Percentiles rank a stretch among this genome's conserved stretches.
Conservation (phyloP, 768 basidiomycete species). For the Lanmaoa rubissima region DNA sequence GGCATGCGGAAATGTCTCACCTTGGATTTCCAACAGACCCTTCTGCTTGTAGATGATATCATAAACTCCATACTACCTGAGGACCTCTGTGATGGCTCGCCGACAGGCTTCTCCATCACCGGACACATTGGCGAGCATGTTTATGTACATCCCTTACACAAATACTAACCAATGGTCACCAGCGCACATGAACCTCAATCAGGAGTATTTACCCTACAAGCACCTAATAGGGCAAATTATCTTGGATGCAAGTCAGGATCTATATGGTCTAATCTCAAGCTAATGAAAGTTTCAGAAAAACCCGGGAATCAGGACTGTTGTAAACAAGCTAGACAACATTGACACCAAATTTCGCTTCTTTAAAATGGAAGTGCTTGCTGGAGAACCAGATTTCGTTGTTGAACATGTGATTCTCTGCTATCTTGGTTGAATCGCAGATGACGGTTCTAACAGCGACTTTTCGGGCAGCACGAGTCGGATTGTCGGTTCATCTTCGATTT, state of each 20-base stretch:
- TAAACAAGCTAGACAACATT: slow-evolving; percentile 91
- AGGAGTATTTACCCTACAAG: slow-evolving; percentile 91
- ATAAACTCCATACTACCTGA: slow-evolving; percentile 80
- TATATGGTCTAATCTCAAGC: not conserved
- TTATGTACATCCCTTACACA: not conserved
- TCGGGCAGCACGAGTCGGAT: slow-evolving; percentile 69
- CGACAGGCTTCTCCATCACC: slow-evolving; percentile 81
- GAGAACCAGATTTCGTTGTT: slow-evolving; percentile 82
- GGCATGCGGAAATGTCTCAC: too few species aligned
- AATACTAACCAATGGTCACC: slow-evolving; percentile 4
- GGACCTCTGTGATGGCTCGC: slow-evolving; percentile 72
- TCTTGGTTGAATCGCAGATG: not conserved
- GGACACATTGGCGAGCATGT: slow-evolving; percentile 85
- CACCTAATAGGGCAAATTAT: slow-evolving; percentile 88
- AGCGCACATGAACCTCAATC: slow-evolving; percentile 92
- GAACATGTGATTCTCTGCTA: slow-evolving; percentile 63
- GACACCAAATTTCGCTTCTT: slow-evolving; percentile 89
- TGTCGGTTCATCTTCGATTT: slow-evolving; percentile 95
- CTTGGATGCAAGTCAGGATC: slow-evolving; percentile 64
- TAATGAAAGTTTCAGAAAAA: slow-evolving; percentile 68
- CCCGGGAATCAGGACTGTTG: slow-evolving; percentile 75
- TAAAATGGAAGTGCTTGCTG: slow-evolving; percentile 94
- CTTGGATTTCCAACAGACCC: not conserved
- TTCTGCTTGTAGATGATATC: slow-evolving; percentile 64
- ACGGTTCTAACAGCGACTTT: not conserved